Base-by-base conservation (phyloP, 306 rosid genomes). In the Gleditsia sinensis region DNA sequence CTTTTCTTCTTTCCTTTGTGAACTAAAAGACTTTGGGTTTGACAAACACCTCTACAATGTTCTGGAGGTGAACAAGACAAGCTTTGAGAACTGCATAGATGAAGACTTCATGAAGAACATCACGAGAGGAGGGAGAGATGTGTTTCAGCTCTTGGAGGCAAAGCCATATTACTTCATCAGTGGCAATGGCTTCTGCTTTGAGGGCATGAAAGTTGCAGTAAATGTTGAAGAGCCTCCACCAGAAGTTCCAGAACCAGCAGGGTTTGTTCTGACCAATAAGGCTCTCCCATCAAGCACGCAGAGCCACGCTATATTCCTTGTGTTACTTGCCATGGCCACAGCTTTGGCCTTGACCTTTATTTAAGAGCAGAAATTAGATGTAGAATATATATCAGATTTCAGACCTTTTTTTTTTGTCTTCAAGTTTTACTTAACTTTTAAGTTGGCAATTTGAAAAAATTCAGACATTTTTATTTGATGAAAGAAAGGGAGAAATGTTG, bases 201-300 rank as follows among this genome's bases (percentile, higher is more conserved):
- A 59, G 5, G 91, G 92, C 30, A 80, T 90, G 96, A 90, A 46
- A 49, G 67, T 88, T 5, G 77, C 76, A n/a, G 54, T 90, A 16
- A 24, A 21, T 9, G 89, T 77, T 21, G 48, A 19, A 17, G 57
- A 83, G 12, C 25, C 16, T 1, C 28, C 42, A 42, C 25, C 1
- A n/a, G n/a, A n/a, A n/a, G n/a, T n/a, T n/a, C n/a, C n/a, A n/a
- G 25, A 45, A 4, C 1, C 12, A 6, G 69, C 69, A 55, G 58
- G 57, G 14, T 0, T 10, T 19, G 0, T 60, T 19, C 0, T 46
- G 5, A 1, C 61, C 39, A 48, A 40, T 30, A n/a, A 49, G 9
- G 83, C 76, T 2, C 14, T 43, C 5, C 9, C 37, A 13, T 28
- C 67, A 3, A 4, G 4, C 9, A 45, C 11, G 50, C 6, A 12